Percentiles rank a stretch among this genome's conserved stretches.
Conservation (phyloP, 1,139 yeast species). For the Geotrichum reessii region DNA sequence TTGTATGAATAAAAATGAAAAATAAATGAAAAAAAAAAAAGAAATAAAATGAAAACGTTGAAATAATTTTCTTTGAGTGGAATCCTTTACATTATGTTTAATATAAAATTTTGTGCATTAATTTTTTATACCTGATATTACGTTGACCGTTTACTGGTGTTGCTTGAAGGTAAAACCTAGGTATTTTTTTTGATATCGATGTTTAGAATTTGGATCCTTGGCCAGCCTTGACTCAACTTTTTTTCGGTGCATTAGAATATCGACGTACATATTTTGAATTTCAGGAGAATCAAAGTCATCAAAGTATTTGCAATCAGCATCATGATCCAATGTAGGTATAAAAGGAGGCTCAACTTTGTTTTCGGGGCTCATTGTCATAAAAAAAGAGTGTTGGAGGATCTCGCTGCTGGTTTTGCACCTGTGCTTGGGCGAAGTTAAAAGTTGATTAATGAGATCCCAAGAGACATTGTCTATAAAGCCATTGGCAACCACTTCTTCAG, state of each 20-base stretch:
- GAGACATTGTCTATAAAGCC: conserved; percentile 12
- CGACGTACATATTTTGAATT: conserved; percentile 17
- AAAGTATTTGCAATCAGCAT: conserved; percentile 18
- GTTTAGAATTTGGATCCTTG: conserved; percentile 12
- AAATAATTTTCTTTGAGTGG: background rate
- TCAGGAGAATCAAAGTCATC: conserved; percentile 20
- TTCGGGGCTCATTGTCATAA: conserved; percentile 9
- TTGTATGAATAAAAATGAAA: conserved; percentile 2
- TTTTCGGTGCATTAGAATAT: conserved; percentile 17
- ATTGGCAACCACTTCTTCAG: conserved; percentile 4
- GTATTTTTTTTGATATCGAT: conserved; percentile 12
- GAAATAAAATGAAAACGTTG: background rate
- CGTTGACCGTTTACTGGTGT: background rate
- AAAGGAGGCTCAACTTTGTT: conserved; percentile 15
- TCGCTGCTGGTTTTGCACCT: conserved; percentile 14
- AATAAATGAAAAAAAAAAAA: background rate
- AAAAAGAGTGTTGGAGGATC: conserved; percentile 14
- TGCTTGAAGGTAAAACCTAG: conserved; percentile 16
- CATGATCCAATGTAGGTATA: conserved; percentile 16
- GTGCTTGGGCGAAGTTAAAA: conserved; percentile 7
- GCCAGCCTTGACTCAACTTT: conserved; percentile 11
- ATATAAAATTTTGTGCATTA: background rate
- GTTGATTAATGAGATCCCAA: conserved; percentile 15
- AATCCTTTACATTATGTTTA: background rate
- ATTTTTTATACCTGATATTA: background rate